Conservation (phyloP, 352 stramenopile genomes). For the Poterioochromonas sp. region DNA sequence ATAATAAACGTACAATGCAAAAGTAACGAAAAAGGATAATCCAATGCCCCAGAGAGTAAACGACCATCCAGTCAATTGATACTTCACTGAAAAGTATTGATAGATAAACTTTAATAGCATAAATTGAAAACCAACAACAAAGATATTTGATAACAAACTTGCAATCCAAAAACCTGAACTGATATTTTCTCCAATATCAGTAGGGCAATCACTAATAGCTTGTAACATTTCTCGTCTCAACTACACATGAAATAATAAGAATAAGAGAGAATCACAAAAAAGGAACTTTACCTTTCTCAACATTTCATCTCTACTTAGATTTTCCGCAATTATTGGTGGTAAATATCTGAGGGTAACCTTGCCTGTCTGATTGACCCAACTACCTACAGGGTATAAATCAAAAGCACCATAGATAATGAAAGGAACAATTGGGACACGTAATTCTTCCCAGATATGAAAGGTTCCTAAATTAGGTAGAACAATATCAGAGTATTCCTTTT, state of each 20-base stretch:
- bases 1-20: constrained; percentile 10
- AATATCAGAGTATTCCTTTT: not conserved
- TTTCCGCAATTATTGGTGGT: not conserved
- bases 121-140: not conserved
- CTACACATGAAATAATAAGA: not conserved
- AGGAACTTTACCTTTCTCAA: not conserved
- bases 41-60: not conserved
- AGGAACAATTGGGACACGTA: constrained; percentile 18
- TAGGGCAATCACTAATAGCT: not conserved
- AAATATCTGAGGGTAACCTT: not conserved
- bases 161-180: not conserved
- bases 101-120: not conserved
- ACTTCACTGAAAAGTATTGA: not conserved
- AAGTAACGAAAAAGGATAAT: not conserved
- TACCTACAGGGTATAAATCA: constrained; percentile 19
- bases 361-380: constrained; percentile 13
- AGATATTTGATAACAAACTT: constrained; percentile 2
- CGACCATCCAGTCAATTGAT: not conserved
- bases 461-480: not conserved
- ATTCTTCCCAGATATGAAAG: constrained; percentile 21
- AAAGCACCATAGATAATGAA: constrained; percentile 27
- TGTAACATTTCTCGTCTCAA: not conserved
- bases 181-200: not conserved
- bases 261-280: not conserved
- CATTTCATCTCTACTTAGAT: not conserved